Base-by-base conservation (phyloP, 495 filamentous ascomycete genomes). In the Penicillium lividum region DNA sequence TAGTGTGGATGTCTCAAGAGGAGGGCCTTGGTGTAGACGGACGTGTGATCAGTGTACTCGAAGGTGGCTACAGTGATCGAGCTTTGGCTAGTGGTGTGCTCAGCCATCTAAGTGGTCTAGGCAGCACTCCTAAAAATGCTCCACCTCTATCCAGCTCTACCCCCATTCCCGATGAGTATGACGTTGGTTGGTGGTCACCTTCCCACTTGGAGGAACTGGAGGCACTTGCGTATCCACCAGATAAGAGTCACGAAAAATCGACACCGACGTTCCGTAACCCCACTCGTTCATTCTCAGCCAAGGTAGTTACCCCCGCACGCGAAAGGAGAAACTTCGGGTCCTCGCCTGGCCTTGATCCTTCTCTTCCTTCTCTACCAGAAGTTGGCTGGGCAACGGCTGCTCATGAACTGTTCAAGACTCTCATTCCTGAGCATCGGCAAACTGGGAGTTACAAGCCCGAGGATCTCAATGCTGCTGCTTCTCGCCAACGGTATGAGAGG, bases 21-120 rank as follows among this genome's bases (percentile, higher is more conserved):
- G 89, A 89, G 59, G 87, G 82, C 4, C 82, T 87, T 9, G 82
- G 84, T 22, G 89, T 89, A 5, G 88, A 93, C 40, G 94, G 94
- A 7, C 80, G 94, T 18, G 78, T 97, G 30, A 85, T 98, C 63
- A 97, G 92, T 75, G 90, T 98, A 8, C 82, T 98, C 10, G 94
- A 98, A 69, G 94, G 94, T 27, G 94, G 94, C 0, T 98, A 98
- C 68, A 96, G 91, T 66, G 90, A 98, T 67, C 83, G 92, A 51
- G 94, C 94, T 22, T 70, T 98, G 52, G 89, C 82, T 64, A 94
- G 88, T 36, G 94, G 95, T 31, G 87, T 96, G 5, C 71, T 97
- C 38, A 93, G 92, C 67, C 94, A 98, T 72, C 62, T 98, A 5
- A 86, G 89, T 60, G 94, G 92, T 8, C 77, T 96, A 38, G 82